phyloP scores from a whole-genome alignment of 129 eudicot species.

The Sambucus nigra region DNA sequence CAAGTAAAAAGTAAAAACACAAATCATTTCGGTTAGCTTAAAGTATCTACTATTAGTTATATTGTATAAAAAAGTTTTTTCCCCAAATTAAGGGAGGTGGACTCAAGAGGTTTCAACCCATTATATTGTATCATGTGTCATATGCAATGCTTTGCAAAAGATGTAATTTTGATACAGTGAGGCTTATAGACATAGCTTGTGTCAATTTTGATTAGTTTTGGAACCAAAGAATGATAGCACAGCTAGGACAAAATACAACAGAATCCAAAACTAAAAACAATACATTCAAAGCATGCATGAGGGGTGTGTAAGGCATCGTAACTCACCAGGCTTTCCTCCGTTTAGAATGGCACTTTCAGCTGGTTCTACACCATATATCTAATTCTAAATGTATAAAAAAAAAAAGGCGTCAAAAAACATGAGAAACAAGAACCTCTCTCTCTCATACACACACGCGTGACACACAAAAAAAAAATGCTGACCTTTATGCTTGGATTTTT shows the following conservation, averaged over 20 bases:
- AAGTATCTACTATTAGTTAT: too few species aligned
- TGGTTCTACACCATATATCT: conserved; percentile 66
- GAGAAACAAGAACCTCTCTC: neutral
- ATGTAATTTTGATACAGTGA: too few species aligned
- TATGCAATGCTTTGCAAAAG: too few species aligned
- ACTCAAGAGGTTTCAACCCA: too few species aligned
- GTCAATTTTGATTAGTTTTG: too few species aligned
- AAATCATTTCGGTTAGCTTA: too few species aligned
- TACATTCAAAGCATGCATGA: neutral
- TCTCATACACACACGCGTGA: too few species aligned
- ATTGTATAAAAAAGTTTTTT: too few species aligned
- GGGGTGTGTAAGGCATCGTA: neutral
- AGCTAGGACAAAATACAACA: neutral
- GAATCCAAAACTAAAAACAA: neutral
- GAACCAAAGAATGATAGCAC: neutral
- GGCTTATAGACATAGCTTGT: too few species aligned
- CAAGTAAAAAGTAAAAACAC: too few species aligned
- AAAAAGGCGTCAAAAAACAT: neutral
- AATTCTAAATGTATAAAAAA: conserved; percentile 21
- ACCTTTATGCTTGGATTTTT: conserved; percentile 53
- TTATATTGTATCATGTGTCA: too few species aligned
- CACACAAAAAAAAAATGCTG: conserved; percentile 1
- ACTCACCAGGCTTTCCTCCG: conserved; percentile 52
- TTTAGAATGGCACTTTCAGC: conserved; percentile 51
- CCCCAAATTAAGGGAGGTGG: too few species aligned